Base-by-base conservation (phyloP, 169 alveolate species). In the Cryptosporidium sp. region DNA sequence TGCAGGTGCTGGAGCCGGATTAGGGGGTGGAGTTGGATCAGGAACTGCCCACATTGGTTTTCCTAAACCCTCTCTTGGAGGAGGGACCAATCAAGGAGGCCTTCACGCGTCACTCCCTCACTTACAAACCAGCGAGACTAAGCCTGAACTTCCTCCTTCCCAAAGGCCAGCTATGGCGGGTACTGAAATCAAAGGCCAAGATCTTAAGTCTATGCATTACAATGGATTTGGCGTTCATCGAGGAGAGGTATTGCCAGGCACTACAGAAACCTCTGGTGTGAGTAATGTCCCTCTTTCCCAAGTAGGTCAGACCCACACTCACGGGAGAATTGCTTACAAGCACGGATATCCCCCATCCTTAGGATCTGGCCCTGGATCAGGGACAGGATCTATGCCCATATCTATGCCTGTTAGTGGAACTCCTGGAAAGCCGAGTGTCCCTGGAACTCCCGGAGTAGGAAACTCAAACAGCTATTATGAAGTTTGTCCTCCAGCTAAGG, bases 401-500 rank as follows among this genome's bases (percentile, higher is more conserved):
- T 26, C 67, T 23, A 21, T 12, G 29, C 31, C 65, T 23, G 35
- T 56, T 6, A 29, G 31, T 9, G 35, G 35, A 0, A 26, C 37
- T 26, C 67, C 67, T 2, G 67, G 67, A 21, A 56, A 56, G 12
- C 35, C 67, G 0, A 14, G 37, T 16, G 3, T 6, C 67, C 23
- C 67, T 9, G 67, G 67, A 26, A 56, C 23, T 23, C 2, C 35
- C 18, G 67, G 35, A 8, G 23, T n/a, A 9, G 67, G n/a, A 1
- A 65, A n/a, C 26, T 12, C 29, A 21, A 44, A 52, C 26, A 35
- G 51, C 72, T 65, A 65, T 21, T 37, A 35, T n/a, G 72, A 65
- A 23, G 18, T 14, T 12, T 65, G 53, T n/a, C 72, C 72, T 29
- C 72, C 72, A 35, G 51, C 72, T n/a, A 65, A 65, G 51, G 51